Base-by-base conservation (phyloP, 2,329 filamentous ascomycete genomes). In the Xylariaceae sp. region DNA sequence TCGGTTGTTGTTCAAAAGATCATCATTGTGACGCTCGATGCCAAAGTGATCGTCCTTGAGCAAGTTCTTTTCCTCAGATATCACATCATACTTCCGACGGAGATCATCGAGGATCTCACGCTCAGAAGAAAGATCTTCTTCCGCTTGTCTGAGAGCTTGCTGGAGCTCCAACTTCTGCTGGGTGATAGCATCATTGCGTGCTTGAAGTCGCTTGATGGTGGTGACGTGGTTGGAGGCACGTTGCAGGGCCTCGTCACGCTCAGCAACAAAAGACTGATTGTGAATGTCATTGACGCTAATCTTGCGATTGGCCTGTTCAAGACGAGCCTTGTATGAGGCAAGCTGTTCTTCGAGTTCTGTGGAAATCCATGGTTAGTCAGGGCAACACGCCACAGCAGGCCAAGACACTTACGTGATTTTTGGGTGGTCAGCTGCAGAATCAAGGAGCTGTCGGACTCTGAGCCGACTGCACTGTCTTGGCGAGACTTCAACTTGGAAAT, bases 231-330 rank as follows among this genome's bases (percentile, higher is more conserved):
- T 78, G 34, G 82, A 82, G 4, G 87, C 77, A 66, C 87, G 86
- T 55, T 79, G 80, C 53, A 88, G 77, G 44, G 87, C 81, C 51
- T 84, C 83, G 65, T 89, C 86, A 35, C 85, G 81, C 71, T 90
- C 88, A 35, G 82, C 78, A 2, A 79, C 78, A 48, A 88, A 73
- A 2, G 84, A 81, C 62, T 87, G 82, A 60, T 82, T 85, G 62
- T 85, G 81, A 55, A 86, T 84, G 54, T 88, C 84, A 41, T 81
- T 78, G n/a, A 84, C 78, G 61, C 80, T 83, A 23, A 82, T 76
- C 68, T 87, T 87, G 50, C 82, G 82, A 57, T 85, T 84, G 44
- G 82, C 79, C 63, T 86, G 80, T 60, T 88, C 84, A 1, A 89
- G 75, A 13, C 82, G 84, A 6, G 80, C 76, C 66, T 87, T 82